Percentiles rank a stretch among this genome's conserved stretches.
Conservation (phyloP, 176 grass and related monocot genomes). For the Carex scoparia region DNA sequence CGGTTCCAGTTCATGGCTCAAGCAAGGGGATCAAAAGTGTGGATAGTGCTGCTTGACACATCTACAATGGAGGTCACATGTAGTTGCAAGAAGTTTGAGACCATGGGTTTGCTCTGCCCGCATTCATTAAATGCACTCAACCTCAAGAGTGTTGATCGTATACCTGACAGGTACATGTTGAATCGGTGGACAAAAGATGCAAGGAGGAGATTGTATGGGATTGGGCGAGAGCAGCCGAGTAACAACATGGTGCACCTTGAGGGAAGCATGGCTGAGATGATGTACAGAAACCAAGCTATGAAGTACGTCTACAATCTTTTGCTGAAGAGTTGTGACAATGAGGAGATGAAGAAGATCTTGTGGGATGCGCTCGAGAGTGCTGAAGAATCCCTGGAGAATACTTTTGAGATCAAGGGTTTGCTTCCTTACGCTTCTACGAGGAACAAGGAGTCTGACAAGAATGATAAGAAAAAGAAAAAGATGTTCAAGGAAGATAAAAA, state of each 20-base stretch:
- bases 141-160: slow-evolving; percentile 56
- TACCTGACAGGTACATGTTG: slow-evolving; percentile 54
- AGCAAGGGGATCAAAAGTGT: slow-evolving; percentile 47
- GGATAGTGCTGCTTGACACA: slow-evolving; percentile 57
- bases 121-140: slow-evolving; percentile 72
- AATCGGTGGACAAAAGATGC: slow-evolving; percentile 73
- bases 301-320: slow-evolving; percentile 60
- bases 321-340: slow-evolving; percentile 54
- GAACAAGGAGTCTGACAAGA: slow-evolving; percentile 58
- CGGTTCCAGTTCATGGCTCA: slow-evolving; percentile 75
- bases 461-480: slow-evolving; percentile 77
- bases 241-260: slow-evolving; percentile 37
- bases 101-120: slow-evolving; percentile 60
- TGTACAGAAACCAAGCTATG: slow-evolving; percentile 58
- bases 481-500: slow-evolving; percentile 48
- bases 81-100: slow-evolving; percentile 81
- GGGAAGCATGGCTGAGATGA: slow-evolving; percentile 28
- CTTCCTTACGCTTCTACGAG: slow-evolving; percentile 50
- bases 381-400: slow-evolving; percentile 56
- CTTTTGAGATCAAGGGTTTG: slow-evolving; percentile 57
- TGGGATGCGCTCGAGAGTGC: slow-evolving; percentile 51
- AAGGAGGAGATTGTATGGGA: slow-evolving; percentile 45
- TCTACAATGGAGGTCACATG: slow-evolving; percentile 58
- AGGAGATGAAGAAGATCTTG: slow-evolving; percentile 61
- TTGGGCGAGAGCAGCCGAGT: slow-evolving; percentile 24